Percentiles rank a stretch among this genome's conserved stretches.
phyloP scores from a whole-genome alignment of 2,329 filamentous ascomycete genomes.

The Pseudocercospora fijiensis region DNA sequence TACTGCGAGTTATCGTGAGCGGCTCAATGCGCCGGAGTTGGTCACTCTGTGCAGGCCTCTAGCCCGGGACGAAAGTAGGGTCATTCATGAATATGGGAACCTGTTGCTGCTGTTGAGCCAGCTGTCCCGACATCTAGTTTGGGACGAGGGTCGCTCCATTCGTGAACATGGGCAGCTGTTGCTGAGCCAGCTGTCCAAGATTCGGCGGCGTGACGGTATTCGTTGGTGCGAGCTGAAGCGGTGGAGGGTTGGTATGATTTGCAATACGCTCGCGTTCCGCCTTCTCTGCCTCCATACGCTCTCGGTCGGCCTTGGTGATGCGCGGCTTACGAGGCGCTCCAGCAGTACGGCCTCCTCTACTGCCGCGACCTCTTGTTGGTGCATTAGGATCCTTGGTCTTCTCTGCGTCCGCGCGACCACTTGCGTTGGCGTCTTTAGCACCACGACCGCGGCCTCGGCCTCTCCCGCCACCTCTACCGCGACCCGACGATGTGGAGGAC shows the following conservation, averaged over 20 bases:
- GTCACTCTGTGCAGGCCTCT: background rate
- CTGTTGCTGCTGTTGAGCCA: background rate
- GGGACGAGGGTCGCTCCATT: background rate
- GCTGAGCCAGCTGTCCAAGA: background rate
- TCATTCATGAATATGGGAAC: background rate
- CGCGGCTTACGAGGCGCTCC: conserved; percentile 75
- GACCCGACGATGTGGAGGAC: conserved; percentile 27
- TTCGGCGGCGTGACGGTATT: conserved; percentile 3
- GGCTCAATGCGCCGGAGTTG: background rate
- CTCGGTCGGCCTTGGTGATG: conserved; percentile 81
- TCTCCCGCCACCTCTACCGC: conserved; percentile 44
- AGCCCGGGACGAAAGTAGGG: background rate
- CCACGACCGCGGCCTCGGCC: conserved; percentile 57
- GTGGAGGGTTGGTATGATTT: background rate
- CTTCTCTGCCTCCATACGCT: conserved; percentile 78
- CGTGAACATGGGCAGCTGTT: background rate
- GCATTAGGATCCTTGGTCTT: conserved; percentile 28
- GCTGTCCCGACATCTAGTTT: background rate
- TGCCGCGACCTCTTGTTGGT: conserved; percentile 45
- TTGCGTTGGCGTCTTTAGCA: conserved; percentile 45
- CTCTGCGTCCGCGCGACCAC: conserved; percentile 35
- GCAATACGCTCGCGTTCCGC: conserved; percentile 64
- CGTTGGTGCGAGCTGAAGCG: conserved; percentile 3
- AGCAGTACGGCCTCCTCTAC: conserved; percentile 69
- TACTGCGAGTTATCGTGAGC: background rate